These are phyloP conservation scores for Clavispora phyllophila DNA, from an alignment of 805 yeast species.

Conservation along the genomic window DNA sequence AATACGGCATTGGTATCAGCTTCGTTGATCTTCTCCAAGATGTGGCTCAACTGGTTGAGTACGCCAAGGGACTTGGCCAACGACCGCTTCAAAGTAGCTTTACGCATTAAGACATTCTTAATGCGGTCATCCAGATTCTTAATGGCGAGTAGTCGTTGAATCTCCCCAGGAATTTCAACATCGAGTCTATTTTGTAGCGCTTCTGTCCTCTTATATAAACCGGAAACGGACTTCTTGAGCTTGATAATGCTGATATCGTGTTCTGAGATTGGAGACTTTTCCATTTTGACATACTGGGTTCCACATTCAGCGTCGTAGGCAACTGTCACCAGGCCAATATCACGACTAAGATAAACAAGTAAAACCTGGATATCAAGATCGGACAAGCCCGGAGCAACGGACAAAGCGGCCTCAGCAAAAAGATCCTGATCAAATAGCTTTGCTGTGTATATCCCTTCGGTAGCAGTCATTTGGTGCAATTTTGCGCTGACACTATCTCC, in stretches of 20 bases:
- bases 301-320: not conserved
- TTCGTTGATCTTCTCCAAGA: conserved; percentile 32
- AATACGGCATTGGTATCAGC: conserved; percentile 25
- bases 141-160: conserved; percentile 13
- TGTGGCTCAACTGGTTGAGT: conserved; percentile 17
- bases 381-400: conserved; percentile 8
- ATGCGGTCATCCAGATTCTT: conserved; percentile 16
- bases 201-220: conserved; percentile 14
- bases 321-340: conserved; percentile 8
- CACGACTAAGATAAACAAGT: conserved; percentile 24
- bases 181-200: conserved; percentile 18
- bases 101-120: conserved; percentile 14
- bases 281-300: conserved; percentile 19
- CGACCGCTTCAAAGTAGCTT: conserved; percentile 13
- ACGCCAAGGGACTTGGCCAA: conserved; percentile 15
- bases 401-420: not conserved
- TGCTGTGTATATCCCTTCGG: conserved; percentile 14
- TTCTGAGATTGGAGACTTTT: conserved; percentile 13
- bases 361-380: conserved; percentile 24
- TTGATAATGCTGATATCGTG: conserved; percentile 29
- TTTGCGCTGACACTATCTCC: conserved; percentile 1
- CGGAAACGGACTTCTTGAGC: conserved; percentile 18
- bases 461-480: conserved; percentile 3
- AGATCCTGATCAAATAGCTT: conserved; percentile 1
- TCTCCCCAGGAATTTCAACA: conserved; percentile 12